Conservation (phyloP, 306 rosid species). For the Lablab purpureus region DNA sequence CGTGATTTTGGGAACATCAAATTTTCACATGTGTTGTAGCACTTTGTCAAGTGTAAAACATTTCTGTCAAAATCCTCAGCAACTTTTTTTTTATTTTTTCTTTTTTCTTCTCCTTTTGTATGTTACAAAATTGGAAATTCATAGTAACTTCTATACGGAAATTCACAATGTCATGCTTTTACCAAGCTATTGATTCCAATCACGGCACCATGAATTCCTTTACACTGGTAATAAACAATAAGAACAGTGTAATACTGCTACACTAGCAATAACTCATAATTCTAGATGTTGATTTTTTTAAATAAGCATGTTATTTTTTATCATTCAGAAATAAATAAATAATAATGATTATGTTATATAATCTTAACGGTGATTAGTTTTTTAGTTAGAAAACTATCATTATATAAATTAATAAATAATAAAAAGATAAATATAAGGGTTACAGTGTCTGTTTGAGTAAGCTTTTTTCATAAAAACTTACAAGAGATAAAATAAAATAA, state of each 20-base stretch:
- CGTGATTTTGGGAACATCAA: slow-evolving; percentile 40
- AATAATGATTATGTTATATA: no score
- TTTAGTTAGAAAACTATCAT: no score
- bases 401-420: no score
- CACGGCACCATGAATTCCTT: background rate
- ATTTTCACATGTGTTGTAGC: slow-evolving; percentile 30
- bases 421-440: background rate
- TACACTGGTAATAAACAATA: background rate
- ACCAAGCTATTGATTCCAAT: background rate
- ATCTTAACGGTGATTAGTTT: no score
- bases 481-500: no score
- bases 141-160: slow-evolving; percentile 5
- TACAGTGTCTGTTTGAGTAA: no score
- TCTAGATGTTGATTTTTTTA: background rate
- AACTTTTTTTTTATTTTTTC: no score
- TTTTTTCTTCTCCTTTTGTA: background rate
- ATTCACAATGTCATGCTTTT: background rate
- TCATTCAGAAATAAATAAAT: no score
- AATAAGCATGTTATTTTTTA: no score
- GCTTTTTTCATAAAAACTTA: no score
- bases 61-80: slow-evolving; percentile 26
- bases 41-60: slow-evolving; percentile 20
- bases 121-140: slow-evolving; percentile 17
- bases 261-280: background rate
- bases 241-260: background rate